Evolutionary conservation across 2,329 filamentous ascomycete genomes (phyloP).

Genomic region (Aspergillus japonicus): DNA sequence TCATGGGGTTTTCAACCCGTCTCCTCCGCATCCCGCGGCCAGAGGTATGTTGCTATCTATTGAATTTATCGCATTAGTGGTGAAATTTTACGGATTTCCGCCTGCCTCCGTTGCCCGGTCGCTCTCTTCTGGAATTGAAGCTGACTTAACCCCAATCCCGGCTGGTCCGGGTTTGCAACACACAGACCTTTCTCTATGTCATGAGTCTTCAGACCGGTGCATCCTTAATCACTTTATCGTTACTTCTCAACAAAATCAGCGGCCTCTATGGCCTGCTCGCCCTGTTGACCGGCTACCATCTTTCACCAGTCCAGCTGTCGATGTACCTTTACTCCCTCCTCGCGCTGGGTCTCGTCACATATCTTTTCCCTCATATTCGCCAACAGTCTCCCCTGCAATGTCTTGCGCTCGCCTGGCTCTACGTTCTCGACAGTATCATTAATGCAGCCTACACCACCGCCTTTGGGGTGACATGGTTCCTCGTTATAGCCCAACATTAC

Average conservation of each 20-base stretch:
- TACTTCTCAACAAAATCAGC: conserved; percentile 89
- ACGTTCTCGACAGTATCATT: conserved; percentile 76
- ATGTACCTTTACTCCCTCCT: conserved; percentile 87
- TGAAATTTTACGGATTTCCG: not conserved
- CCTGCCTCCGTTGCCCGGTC: conserved; percentile 10
- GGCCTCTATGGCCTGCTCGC: conserved; percentile 88
- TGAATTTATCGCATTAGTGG: not conserved
- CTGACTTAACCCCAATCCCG: conserved; percentile 13
- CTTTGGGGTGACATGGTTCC: conserved; percentile 84
- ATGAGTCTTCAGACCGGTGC: conserved; percentile 84
- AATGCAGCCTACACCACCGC: conserved; percentile 79
- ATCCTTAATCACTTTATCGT: conserved; percentile 76
- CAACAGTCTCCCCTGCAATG: conserved; percentile 75
- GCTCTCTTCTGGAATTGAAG: conserved; percentile 10
- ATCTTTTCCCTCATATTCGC: conserved; percentile 77
- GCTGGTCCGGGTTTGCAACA: conserved; percentile 8
- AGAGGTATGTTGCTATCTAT: conserved; percentile 37
- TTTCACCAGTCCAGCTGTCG: conserved; percentile 78
- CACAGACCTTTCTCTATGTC: conserved; percentile 77
- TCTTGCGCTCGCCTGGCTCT: conserved; percentile 79
- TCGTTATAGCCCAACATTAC: conserved; percentile 63
- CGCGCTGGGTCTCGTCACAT: conserved; percentile 65
- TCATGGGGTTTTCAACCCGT: conserved; percentile 42
- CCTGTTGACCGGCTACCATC: conserved; percentile 78
- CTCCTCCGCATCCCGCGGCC: conserved; percentile 52